Evolutionary conservation across 106 monocot species (phyloP), one percentile per base, ranked within the genome.

Genomic region (Agapanthus africanus): DNA sequence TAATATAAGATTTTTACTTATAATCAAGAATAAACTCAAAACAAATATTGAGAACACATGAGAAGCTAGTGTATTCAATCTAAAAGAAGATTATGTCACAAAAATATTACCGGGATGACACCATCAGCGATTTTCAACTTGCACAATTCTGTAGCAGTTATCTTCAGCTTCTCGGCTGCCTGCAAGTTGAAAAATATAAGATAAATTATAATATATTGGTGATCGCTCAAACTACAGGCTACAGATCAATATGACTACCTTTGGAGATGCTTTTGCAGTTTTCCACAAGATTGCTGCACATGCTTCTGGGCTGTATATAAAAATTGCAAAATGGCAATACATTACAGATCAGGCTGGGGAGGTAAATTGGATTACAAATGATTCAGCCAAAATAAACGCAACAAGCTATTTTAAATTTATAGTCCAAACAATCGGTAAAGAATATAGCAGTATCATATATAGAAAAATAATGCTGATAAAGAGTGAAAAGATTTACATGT

Each of bases 281-380:
- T 91, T 95, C 90, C 85, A 95, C 71, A 95, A 78, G 46, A 91
- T 95, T 41, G 91, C 90, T 56, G 91, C 94, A 81, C 94, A 91
- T 39, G 94, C 94, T 83, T 91, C 94, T 31, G 94, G 94, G 70
- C 94, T 95, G 65, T 21, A 33, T 37, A 37, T 36, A 63, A 0
- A 56, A 63, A 38, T 42, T 30, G 66, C 42, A 66, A 44, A 28
- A 28, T 27, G 11, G 41, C 4, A 35, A 34, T 23, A 5, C 1
- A 36, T 61, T 61, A 34, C 18, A 61, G 35, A 61, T 61, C 61
- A 61, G 4, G 35, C n/a, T 61, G 26, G 19, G 4, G 16, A 36
- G 61, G 33, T 16, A 11, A 0, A 16, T 35, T n/a, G 5, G 33
- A 61, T 35, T 35, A 19, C 34, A 36, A 36, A 61, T 61, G 22